Conservation (phyloP, 1,284 basidiomycete genomes). For the Cutaneotrichosporon dermatis region DNA sequence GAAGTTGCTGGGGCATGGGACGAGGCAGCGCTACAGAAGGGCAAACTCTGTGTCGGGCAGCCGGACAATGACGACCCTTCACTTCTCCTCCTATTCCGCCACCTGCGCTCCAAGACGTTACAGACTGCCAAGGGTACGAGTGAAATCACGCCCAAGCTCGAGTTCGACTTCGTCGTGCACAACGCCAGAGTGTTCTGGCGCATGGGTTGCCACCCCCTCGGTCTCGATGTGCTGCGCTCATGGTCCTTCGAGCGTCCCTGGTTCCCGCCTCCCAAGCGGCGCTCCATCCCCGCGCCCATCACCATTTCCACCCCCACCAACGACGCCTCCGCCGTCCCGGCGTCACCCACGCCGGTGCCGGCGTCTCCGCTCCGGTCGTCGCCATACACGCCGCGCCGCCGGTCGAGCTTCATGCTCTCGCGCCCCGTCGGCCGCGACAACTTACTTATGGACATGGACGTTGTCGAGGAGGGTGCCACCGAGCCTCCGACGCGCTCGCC, state of each 20-base stretch:
- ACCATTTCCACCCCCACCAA: neutral
- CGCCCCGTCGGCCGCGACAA: constrained; percentile 59
- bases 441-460: constrained; percentile 80
- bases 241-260: constrained; percentile 83
- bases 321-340: neutral
- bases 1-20: constrained; percentile 32
- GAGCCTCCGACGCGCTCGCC: constrained; percentile 57
- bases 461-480: constrained; percentile 52
- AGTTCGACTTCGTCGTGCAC: constrained; percentile 91
- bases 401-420: constrained; percentile 57
- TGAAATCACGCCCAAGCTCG: constrained; percentile 76
- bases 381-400: constrained; percentile 16
- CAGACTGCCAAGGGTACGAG: constrained; percentile 87
- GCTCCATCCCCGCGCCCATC: constrained; percentile 6
- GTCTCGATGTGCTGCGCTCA: constrained; percentile 74
- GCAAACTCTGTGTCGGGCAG: constrained; percentile 62
- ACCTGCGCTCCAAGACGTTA: constrained; percentile 78
- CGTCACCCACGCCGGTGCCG: neutral
- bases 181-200: constrained; percentile 84
- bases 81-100: constrained; percentile 81
- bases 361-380: constrained; percentile 4
- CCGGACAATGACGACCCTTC: constrained; percentile 88
- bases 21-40: neutral
- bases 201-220: constrained; percentile 92
- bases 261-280: constrained; percentile 28